A percentile compares a stretch with the other conserved stretches of the same genome.
phyloP scores from a whole-genome alignment of 495 filamentous ascomycete genomes.

The Neurospora sp. region DNA sequence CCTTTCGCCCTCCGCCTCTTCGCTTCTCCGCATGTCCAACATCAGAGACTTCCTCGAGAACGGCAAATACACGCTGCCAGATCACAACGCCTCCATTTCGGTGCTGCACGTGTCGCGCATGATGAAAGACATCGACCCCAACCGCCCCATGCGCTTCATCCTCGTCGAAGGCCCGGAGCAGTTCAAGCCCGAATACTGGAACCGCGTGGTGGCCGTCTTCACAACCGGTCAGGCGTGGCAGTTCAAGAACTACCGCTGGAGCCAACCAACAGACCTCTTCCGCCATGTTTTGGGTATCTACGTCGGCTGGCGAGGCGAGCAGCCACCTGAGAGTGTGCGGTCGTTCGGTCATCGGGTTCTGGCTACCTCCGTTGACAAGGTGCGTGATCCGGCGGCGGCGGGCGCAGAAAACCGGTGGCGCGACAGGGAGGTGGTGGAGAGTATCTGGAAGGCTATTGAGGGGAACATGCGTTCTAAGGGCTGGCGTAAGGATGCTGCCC shows the following conservation, averaged over 20 bases:
- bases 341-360: slow-evolving; percentile 79
- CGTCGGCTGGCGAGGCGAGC: slow-evolving; percentile 84
- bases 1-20: slow-evolving; percentile 94
- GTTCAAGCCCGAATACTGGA: slow-evolving; percentile 98
- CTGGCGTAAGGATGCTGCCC: slow-evolving; percentile 62
- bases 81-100: slow-evolving; percentile 54
- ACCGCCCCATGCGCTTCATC: slow-evolving; percentile 78
- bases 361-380: slow-evolving; percentile 68
- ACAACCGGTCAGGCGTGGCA: slow-evolving; percentile 98
- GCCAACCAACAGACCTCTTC: slow-evolving; percentile 80
- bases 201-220: slow-evolving; percentile 90
- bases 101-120: slow-evolving; percentile 77
- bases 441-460: slow-evolving; percentile 85
- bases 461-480: slow-evolving; percentile 76
- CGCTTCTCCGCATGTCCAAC: slow-evolving; percentile 94
- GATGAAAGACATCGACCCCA: slow-evolving; percentile 62
- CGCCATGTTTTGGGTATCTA: slow-evolving; percentile 77
- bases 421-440: slow-evolving; percentile 88
- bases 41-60: slow-evolving; percentile 90
- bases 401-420: slow-evolving; percentile 63
- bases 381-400: slow-evolving; percentile 45
- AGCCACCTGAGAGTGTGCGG: slow-evolving; percentile 62
- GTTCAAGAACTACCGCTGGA: slow-evolving; percentile 97
- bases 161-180: slow-evolving; percentile 85
- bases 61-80: slow-evolving; percentile 70